Evolutionary conservation across 768 basidiomycete species (phyloP).

Genomic region (Lactarius psammicola): DNA sequence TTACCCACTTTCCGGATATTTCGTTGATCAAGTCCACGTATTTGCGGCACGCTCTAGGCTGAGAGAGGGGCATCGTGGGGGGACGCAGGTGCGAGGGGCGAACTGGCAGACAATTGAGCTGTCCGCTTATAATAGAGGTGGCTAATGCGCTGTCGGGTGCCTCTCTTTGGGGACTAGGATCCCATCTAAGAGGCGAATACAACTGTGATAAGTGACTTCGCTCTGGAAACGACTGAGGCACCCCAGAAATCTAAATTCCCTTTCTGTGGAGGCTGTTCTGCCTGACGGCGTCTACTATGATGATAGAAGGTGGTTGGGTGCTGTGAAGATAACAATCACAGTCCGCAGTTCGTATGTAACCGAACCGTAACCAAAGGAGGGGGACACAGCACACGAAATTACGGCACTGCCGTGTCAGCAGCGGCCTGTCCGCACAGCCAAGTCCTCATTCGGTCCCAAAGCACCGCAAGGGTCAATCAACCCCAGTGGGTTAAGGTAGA

Average conservation of each 20-base stretch:
- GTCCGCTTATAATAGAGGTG: not conserved
- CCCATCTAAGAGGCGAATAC: not conserved
- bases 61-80: conserved; percentile 6
- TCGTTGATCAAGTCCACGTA: conserved; percentile 16
- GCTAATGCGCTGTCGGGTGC: not conserved
- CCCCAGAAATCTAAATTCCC: not conserved
- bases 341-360: no score
- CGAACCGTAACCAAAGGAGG: not conserved
- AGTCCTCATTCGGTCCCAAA: not conserved
- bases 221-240: not conserved
- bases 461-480: not conserved
- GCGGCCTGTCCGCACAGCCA: no score
- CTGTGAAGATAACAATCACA: not conserved
- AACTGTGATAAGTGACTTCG: not conserved
- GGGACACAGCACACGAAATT: no score
- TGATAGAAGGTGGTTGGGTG: not conserved
- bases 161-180: not conserved
- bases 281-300: not conserved
- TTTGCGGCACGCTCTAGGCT: conserved; percentile 13
- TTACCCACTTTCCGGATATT: conserved; percentile 15
- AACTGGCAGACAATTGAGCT: not conserved
- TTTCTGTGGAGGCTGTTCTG: not conserved
- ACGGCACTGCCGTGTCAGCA: no score
- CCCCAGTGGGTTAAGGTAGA: no score
- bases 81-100: not conserved